Evolutionary conservation across 2,329 filamentous ascomycete species (phyloP), one percentile per base, ranked within the genome.

Genomic region (Alternaria ventricosa): DNA sequence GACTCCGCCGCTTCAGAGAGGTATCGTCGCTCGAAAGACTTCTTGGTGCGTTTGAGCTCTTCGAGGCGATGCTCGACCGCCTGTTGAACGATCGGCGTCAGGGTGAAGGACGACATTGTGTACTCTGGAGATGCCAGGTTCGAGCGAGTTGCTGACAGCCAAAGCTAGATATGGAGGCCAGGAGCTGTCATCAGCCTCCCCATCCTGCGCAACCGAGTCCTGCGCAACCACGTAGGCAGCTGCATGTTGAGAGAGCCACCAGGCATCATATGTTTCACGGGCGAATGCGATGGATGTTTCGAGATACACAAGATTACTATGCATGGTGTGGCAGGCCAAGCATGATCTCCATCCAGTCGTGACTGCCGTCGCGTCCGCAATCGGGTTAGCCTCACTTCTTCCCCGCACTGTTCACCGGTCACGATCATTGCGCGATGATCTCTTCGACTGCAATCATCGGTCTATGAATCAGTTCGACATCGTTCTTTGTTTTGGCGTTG

Each of bases 41-140:
- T 75, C 25, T 84, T 85, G 64, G 87, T 83, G 66, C 85, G 85
- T 27, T 82, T 80, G 8, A 89, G 81, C 68, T 89, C 86, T n/a
- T 79, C 79, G 63, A 89, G 84, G 70, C 89, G 89, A 61, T 75
- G 67, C 33, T 76, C 65, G 33, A 36, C 33, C 8, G 33, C 33
- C 33, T 36, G 33, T n/a, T n/a, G 33, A 2, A 36, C 33, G 8
- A 36, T 36, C 1, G 33, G 33, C 33, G 33, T 36, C 33, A 36
- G 0, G 15, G 33, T 10, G 15, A n/a, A n/a, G 0, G 33, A 9
- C 15, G 33, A n/a, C 33, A 36, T 36, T 36, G 7, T 15, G 0
- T 9, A 15, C 7, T 36, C 4, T 36, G 0, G 33, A n/a, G 15
- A 36, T 36, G 33, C 7, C 33, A 36, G 4, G 1, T n/a, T n/a